Percentiles rank a stretch among this genome's conserved stretches.
phyloP scores from a whole-genome alignment of 1,284 basidiomycete species.

The Agaricales sp. region DNA sequence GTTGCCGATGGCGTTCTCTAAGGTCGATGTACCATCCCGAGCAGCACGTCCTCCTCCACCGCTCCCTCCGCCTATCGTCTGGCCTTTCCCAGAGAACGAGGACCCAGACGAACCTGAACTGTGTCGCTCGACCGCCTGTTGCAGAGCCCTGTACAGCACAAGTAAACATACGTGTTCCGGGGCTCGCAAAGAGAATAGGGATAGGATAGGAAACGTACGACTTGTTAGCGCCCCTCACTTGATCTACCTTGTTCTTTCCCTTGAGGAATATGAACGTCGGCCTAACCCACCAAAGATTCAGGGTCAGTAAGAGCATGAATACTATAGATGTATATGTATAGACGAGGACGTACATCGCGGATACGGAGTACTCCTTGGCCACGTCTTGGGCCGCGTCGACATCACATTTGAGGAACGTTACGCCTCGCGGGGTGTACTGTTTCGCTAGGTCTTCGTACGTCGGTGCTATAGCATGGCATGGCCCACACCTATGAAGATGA shows the following conservation, averaged over 20 bases:
- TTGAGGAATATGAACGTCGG: slow-evolving; percentile 72
- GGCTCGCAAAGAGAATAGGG: slow-evolving; percentile 2
- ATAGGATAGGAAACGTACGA: slow-evolving; percentile 41
- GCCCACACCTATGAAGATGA: slow-evolving; percentile 63
- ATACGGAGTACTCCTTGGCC: slow-evolving; percentile 44
- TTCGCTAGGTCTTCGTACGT: slow-evolving; percentile 56
- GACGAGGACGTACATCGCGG: slow-evolving; percentile 64
- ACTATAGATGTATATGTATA: not conserved
- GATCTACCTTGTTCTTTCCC: slow-evolving; percentile 55
- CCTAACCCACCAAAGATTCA: slow-evolving; percentile 34
- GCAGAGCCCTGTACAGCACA: slow-evolving; percentile 35
- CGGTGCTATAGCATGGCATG: slow-evolving; percentile 72
- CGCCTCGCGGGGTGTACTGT: slow-evolving; percentile 38
- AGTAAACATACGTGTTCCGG: not conserved
- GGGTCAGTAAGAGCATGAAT: slow-evolving; percentile 2
- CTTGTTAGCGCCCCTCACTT: slow-evolving; percentile 58
- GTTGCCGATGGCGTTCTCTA: slow-evolving; percentile 23
- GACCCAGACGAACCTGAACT: slow-evolving; percentile 26
- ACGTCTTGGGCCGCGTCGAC: slow-evolving; percentile 64
- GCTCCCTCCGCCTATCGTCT: slow-evolving; percentile 47
- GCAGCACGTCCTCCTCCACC: slow-evolving; percentile 22
- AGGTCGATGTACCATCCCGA: slow-evolving; percentile 17
- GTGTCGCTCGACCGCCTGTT: slow-evolving; percentile 44
- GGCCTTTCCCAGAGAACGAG: slow-evolving; percentile 60
- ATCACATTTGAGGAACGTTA: slow-evolving; percentile 75